phyloP scores from a whole-genome alignment of 257 asterid species.

The Nicotiana paniculata region DNA sequence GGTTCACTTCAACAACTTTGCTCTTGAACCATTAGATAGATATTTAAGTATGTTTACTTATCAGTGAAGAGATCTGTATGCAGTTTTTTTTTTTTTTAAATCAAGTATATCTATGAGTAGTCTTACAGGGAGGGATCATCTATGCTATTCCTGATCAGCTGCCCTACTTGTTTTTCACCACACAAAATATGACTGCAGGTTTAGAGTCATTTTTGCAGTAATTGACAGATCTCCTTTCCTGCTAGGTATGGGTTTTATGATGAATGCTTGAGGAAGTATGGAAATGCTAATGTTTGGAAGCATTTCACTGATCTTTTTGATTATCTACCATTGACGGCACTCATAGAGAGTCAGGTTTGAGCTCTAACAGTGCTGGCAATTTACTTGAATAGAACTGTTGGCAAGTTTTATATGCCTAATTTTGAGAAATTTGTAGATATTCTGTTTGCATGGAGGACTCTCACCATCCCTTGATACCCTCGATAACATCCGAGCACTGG shows the following conservation, averaged over 20 bases:
- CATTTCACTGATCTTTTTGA: constrained; percentile 91
- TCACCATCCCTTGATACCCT: constrained; percentile 95
- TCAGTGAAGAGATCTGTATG: not conserved
- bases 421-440: constrained; percentile 40
- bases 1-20: not conserved
- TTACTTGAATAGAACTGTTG: constrained; percentile 8
- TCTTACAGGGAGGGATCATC: not conserved
- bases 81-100: not conserved
- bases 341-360: constrained; percentile 96
- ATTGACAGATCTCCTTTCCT: constrained; percentile 21
- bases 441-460: constrained; percentile 61
- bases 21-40: not conserved
- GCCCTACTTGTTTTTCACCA: not conserved
- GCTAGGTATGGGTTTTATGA: constrained; percentile 93
- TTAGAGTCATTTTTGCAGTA: not conserved
- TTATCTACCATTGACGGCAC: constrained; percentile 94
- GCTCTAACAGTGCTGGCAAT: constrained; percentile 4
- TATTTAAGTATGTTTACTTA: not conserved
- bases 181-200: not conserved
- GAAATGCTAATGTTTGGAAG: constrained; percentile 98
- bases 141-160: not conserved
- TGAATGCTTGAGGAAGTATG: constrained; percentile 96
- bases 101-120: not conserved
- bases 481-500: constrained; percentile 81
- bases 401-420: constrained; percentile 14